Evolutionary conservation across 306 rosid genomes (phyloP).

Genomic region (Glycine soja): DNA sequence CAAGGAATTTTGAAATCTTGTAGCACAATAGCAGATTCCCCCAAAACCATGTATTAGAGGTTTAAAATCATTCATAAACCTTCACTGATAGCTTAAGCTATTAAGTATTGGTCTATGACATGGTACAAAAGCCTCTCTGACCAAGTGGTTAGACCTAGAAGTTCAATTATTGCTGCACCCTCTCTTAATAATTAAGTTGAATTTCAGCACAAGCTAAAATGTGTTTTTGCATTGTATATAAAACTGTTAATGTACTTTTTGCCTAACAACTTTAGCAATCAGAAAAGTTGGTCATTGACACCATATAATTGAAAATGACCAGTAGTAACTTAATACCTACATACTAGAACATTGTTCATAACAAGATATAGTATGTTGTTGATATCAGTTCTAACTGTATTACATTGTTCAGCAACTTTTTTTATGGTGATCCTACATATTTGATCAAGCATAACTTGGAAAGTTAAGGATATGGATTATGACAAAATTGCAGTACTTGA

Average conservation of each 20-base stretch:
- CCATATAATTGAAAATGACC: background rate
- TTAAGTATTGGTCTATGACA: background rate
- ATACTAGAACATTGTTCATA: background rate
- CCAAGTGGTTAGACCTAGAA: constrained; percentile 13
- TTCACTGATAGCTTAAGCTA: background rate
- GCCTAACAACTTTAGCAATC: background rate
- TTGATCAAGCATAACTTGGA: constrained; percentile 26
- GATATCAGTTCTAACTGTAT: constrained; percentile 14
- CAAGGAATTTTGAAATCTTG: constrained; percentile 40
- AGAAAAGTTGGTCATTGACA: background rate
- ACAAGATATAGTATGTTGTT: constrained; percentile 5
- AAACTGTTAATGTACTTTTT: background rate
- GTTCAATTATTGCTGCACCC: background rate
- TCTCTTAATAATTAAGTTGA: constrained; percentile 14
- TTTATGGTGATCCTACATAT: constrained; percentile 23
- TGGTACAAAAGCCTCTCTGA: constrained; percentile 14
- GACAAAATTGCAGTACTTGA: constrained; percentile 27
- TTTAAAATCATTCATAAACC: constrained; percentile 6
- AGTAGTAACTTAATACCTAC: background rate
- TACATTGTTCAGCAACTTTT: constrained; percentile 19
- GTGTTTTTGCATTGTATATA: background rate
- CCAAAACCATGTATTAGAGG: constrained; percentile 22
- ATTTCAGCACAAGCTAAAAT: constrained; percentile 13
- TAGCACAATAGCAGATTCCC: constrained; percentile 32
- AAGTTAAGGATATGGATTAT: constrained; percentile 28